A percentile compares a stretch with the other conserved stretches of the same genome.
Conservation (phyloP, 176 grass and related monocot species). For the Tuctoria greenei region DNA sequence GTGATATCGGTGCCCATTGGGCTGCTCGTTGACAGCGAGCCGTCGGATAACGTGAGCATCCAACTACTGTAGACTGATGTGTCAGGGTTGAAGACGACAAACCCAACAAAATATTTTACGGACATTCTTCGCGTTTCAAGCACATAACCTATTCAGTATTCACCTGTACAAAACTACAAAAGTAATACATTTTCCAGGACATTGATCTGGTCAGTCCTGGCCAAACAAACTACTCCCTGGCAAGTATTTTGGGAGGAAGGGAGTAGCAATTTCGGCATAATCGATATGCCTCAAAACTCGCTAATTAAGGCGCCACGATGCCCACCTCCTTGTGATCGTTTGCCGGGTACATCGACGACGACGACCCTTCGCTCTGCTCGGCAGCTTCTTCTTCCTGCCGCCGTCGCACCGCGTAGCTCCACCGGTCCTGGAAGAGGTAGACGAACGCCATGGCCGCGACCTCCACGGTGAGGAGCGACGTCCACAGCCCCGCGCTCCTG, state of each 20-base stretch:
- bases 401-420: conserved; percentile 65
- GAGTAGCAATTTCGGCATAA: neutral
- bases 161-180: conserved; percentile 48
- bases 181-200: neutral
- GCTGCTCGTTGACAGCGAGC: too few species aligned
- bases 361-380: conserved; percentile 42
- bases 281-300: neutral
- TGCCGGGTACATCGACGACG: conserved; percentile 33
- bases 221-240: neutral
- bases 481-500: conserved; percentile 66
- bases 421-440: conserved; percentile 82
- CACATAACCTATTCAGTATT: neutral
- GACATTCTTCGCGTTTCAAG: neutral
- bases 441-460: conserved; percentile 56
- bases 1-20: too few species aligned
- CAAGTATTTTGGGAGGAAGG: too few species aligned
- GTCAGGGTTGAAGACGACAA: neutral
- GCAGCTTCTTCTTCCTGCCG: conserved; percentile 46
- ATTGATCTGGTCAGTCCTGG: neutral
- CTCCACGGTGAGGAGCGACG: conserved; percentile 70
- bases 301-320: conserved; percentile 35
- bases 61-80: neutral
- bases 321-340: conserved; percentile 51
- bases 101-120: neutral
- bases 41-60: too few species aligned